Conservation (phyloP, 768 basidiomycete genomes). For the Suillus ampliporus region DNA sequence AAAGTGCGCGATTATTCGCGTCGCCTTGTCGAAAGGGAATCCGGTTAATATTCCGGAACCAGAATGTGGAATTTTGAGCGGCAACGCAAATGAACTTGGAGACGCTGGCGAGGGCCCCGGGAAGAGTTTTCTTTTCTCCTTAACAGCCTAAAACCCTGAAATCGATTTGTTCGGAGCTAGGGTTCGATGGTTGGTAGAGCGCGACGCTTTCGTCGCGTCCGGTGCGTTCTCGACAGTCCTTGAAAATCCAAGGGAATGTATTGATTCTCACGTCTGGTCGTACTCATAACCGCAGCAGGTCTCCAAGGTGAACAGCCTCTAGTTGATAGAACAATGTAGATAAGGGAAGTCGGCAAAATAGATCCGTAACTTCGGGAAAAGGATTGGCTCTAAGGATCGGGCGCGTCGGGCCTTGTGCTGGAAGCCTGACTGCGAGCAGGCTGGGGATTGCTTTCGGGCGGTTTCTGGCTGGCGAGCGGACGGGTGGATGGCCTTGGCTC, state of each 20-base stretch:
- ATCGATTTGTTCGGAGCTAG: constrained; percentile 77
- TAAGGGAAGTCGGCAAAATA: constrained; percentile 85
- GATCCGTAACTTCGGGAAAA: constrained; percentile 83
- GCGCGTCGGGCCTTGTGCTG: constrained; percentile 75
- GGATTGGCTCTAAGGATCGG: constrained; percentile 82
- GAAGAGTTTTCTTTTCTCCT: constrained; percentile 84
- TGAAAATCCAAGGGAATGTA: constrained; percentile 80
- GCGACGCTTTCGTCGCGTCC: constrained; percentile 72
- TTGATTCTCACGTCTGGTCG: constrained; percentile 73
- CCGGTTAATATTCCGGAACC: constrained; percentile 80
- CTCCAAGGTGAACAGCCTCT: constrained; percentile 84
- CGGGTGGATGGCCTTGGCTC: constrained; percentile 56
- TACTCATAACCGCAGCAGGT: constrained; percentile 83
- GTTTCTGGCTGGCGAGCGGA: constrained; percentile 46
- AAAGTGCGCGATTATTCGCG: constrained; percentile 67
- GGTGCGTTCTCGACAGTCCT: constrained; percentile 77
- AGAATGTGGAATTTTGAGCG: constrained; percentile 71
- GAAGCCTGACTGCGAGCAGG: constrained; percentile 23
- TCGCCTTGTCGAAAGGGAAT: constrained; percentile 78
- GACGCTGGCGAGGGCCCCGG: constrained; percentile 70
- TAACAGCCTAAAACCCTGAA: constrained; percentile 76
- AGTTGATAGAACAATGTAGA: constrained; percentile 81
- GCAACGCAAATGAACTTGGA: constrained; percentile 72
- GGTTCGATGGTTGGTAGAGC: constrained; percentile 77
- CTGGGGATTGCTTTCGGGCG: constrained; percentile 74